A percentile compares a stretch with the other conserved stretches of the same genome.
These are phyloP conservation scores for Populus hybrid DNA, from an alignment of 441 rosid species.

Conservation along the genomic window DNA sequence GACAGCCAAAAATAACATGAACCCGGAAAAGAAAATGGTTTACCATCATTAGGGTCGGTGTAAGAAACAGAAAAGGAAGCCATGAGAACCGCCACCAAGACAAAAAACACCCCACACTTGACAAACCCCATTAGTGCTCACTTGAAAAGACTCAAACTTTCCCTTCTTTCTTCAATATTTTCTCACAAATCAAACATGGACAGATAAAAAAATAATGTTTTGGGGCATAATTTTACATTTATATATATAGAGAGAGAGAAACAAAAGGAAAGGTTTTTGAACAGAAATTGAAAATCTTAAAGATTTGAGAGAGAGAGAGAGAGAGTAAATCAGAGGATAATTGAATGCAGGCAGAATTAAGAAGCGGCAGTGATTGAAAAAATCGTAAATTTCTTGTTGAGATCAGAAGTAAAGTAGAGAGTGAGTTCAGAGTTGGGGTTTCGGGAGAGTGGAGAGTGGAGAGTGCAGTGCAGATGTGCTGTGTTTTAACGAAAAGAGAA, in stretches of 20 bases:
- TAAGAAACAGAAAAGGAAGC: conserved; percentile 42
- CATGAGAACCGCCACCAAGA: conserved; percentile 36
- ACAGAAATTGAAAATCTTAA: no score
- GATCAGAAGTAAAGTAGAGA: not conserved
- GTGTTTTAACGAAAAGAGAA: not conserved
- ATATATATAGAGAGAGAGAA: not conserved
- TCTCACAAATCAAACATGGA: conserved; percentile 16
- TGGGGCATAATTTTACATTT: not conserved
- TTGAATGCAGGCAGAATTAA: not conserved
- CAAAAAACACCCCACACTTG: conserved; percentile 26
- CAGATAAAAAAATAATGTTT: not conserved
- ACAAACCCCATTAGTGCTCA: conserved; percentile 35
- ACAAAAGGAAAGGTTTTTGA: not conserved
- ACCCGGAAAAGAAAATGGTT: conserved; percentile 5
- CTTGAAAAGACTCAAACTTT: conserved; percentile 15
- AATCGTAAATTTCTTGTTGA: not conserved
- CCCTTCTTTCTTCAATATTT: conserved; percentile 1
- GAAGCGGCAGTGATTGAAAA: not conserved
- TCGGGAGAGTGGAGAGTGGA: no score
- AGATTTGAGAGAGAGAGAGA: not conserved
- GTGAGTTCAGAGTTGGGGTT: conserved; percentile 1
- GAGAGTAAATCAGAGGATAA: conserved; percentile 24
- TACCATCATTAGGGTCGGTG: conserved; percentile 79
- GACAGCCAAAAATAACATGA: not conserved
- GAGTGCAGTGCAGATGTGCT: not conserved